Base-by-base conservation (phyloP, 2,329 filamentous ascomycete genomes). In the Peltaster fructicola region DNA sequence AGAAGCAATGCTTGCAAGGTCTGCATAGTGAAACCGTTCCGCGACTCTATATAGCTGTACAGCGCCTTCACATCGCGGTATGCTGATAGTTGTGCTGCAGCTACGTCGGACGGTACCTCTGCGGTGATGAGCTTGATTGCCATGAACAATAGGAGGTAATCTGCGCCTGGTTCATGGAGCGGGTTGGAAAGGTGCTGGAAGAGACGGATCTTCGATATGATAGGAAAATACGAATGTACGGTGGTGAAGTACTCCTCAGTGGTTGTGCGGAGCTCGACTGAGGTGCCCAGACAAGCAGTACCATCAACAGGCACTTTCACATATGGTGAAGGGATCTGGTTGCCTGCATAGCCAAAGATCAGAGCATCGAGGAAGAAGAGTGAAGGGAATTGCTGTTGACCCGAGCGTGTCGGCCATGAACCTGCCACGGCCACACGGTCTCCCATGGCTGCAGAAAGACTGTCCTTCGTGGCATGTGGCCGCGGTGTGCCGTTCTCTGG, bases 161-260 rank as follows among this genome's bases (percentile, higher is more conserved):
- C 59, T 2, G 56, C 48, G 9, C 56, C 56, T 20, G 48, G 51
- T 30, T 60, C 54, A 40, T 53, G 52, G 4, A 53, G 27, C 7
- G 53, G 48, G 25, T 54, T 52, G 6, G 47, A 41, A 14, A 58
- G 27, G 26, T 42, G 38, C 22, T 45, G 44, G 21, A 52, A 53
- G 33, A 63, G 43, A 12, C 56, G 44, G 32, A 58, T 61, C 32
- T 51, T 52, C 9, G 56, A 59, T 15, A 63, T 37, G 23, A 64
- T 55, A 5, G 59, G 57, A 31, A 62, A 51, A 52, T 58, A 62
- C 14, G 43, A 43, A 31, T 64, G 58, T 9, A 59, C 38, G 4
- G 53, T 55, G 12, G 31, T 31, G 29, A 63, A 62, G 34, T 58
- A 64, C 15, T 50, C 38, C 8, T 41, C 41, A 8, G 56, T 40